phyloP scores from a whole-genome alignment of 495 filamentous ascomycete genomes.

The Tuber magnatum region DNA sequence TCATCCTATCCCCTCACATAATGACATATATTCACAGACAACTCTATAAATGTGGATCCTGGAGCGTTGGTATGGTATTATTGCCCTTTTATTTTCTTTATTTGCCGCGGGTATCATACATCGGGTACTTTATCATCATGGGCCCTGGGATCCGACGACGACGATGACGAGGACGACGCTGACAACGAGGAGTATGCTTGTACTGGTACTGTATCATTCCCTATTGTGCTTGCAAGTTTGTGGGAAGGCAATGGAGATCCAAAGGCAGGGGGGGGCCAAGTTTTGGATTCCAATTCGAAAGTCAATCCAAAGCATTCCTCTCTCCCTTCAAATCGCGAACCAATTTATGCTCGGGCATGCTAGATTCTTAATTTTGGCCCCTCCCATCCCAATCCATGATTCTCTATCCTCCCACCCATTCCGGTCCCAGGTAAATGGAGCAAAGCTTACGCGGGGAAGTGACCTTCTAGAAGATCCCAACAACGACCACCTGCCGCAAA shows the following conservation, averaged over 20 bases:
- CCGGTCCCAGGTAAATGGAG: neutral
- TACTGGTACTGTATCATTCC: neutral
- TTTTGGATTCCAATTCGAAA: neutral
- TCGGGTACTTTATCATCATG: neutral
- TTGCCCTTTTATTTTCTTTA: neutral
- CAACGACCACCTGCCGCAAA: neutral
- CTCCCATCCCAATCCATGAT: neutral
- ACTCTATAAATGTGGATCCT: neutral
- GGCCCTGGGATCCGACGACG: neutral
- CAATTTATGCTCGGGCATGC: too few relatives aligned
- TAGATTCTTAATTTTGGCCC: neutral
- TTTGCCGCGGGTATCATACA: neutral
- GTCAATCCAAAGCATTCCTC: neutral
- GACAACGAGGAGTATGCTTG: neutral
- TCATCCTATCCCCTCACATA: neutral
- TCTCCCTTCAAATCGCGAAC: neutral
- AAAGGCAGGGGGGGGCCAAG: neutral
- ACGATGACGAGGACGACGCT: neutral
- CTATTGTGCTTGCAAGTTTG: neutral
- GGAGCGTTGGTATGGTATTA: neutral
- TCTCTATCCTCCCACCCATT: neutral
- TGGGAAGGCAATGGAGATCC: neutral
- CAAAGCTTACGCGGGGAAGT: neutral
- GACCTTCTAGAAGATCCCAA: conserved; percentile 4
- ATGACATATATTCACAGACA: neutral